A percentile compares a stretch with the other conserved stretches of the same genome.
Evolutionary conservation across 2,329 filamentous ascomycete genomes (phyloP).

Genomic region (Colletotrichum magnum): DNA sequence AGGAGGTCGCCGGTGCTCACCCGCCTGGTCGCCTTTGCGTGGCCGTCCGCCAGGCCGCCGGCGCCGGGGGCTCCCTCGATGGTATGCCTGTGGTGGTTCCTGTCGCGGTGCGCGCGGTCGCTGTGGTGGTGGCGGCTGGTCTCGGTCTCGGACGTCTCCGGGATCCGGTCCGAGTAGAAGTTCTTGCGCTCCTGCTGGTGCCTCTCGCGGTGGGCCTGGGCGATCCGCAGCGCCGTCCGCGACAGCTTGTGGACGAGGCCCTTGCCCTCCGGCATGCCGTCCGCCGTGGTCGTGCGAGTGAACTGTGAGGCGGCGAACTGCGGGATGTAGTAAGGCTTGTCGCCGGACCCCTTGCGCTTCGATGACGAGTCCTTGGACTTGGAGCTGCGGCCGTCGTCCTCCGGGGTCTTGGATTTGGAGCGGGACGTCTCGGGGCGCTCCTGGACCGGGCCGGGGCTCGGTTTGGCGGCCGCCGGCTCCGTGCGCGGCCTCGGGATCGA

Average conservation of each 20-base stretch:
- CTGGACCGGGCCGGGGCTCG: neutral
- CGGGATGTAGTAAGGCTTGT: constrained; percentile 65
- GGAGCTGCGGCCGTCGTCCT: constrained; percentile 34
- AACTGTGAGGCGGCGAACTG: constrained; percentile 69
- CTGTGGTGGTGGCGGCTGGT: constrained; percentile 36
- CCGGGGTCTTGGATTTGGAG: constrained; percentile 39
- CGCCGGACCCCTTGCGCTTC: constrained; percentile 30
- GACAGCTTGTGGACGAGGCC: constrained; percentile 60
- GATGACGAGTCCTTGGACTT: constrained; percentile 23
- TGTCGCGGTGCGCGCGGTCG: constrained; percentile 36
- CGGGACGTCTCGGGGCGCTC: constrained; percentile 10
- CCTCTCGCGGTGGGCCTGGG: constrained; percentile 55
- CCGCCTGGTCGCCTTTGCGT: constrained; percentile 46
- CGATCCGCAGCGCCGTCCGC: constrained; percentile 56
- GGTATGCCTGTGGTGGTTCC: constrained; percentile 47
- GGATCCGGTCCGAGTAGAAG: constrained; percentile 56
- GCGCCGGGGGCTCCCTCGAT: constrained; percentile 47
- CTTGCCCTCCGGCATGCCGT: constrained; percentile 53
- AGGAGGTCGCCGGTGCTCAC: constrained; percentile 56
- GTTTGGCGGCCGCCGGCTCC: neutral
- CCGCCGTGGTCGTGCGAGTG: constrained; percentile 65
- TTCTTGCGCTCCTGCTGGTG: constrained; percentile 57
- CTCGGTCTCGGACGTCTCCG: constrained; percentile 54
- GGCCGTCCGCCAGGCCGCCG: constrained; percentile 34
- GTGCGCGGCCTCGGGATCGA: neutral